Evolutionary conservation across 202 grass and related monocot genomes (phyloP).

Genomic region (Alloteropsis angusta): DNA sequence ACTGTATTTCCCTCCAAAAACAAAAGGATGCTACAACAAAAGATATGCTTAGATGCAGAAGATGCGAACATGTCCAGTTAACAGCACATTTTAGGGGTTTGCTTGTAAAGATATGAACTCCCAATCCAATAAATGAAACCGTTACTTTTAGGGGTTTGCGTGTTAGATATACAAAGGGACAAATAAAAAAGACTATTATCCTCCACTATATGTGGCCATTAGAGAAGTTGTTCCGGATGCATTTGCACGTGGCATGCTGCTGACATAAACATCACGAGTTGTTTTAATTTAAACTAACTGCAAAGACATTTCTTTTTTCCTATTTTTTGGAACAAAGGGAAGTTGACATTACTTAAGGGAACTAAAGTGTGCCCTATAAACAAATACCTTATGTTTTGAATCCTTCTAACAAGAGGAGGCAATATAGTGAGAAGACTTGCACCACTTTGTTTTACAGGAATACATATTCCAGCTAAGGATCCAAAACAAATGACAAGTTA

Average conservation of each 20-base stretch:
- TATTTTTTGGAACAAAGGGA: not conserved
- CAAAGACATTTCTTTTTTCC: not conserved
- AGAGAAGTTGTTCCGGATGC: not conserved
- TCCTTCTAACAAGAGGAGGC: not conserved
- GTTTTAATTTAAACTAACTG: not conserved
- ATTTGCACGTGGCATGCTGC: not conserved
- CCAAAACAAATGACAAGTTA: not conserved
- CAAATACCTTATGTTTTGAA: not conserved
- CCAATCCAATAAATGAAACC: not conserved
- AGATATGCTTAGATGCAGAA: not conserved
- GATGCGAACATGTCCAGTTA: not conserved
- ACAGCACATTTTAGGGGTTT: not conserved
- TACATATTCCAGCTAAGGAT: not conserved
- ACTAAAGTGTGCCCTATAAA: not conserved
- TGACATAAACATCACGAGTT: not conserved
- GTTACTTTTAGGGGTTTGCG: not conserved
- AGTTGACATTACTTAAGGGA: not conserved
- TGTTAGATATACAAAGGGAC: not conserved
- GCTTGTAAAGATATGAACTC: not conserved
- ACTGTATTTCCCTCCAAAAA: too few relatives aligned
- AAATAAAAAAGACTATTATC: not conserved
- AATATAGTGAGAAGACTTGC: not conserved
- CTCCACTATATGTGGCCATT: not conserved
- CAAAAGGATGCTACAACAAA: not conserved
- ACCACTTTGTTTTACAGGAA: not conserved